phyloP scores from a whole-genome alignment of 495 filamentous ascomycete genomes.

The Amniculicola lignicola region DNA sequence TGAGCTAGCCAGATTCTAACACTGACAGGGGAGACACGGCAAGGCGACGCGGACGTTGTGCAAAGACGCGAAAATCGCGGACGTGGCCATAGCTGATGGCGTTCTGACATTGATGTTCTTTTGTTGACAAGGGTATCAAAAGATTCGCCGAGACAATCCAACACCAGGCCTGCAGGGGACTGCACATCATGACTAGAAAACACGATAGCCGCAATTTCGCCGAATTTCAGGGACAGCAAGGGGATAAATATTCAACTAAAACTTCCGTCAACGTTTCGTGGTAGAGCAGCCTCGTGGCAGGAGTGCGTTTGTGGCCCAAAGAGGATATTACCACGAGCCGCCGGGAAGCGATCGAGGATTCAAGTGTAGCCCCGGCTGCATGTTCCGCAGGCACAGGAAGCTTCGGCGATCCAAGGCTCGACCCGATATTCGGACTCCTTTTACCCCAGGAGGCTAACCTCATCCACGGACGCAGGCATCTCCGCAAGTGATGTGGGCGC shows the following conservation, averaged over 20 bases:
- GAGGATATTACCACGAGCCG: slow-evolving; percentile 16
- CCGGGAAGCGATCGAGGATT: not conserved
- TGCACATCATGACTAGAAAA: slow-evolving; percentile 16
- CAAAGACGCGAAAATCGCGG: not conserved
- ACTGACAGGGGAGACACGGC: slow-evolving; percentile 3
- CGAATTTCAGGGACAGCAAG: too few species aligned
- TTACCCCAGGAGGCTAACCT: too few species aligned
- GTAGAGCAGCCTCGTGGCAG: too few species aligned
- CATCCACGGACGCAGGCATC: too few species aligned
- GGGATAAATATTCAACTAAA: too few species aligned
- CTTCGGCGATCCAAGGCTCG: slow-evolving; percentile 11
- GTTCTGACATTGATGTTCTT: not conserved
- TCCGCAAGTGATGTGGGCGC: too few species aligned
- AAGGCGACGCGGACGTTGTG: slow-evolving; percentile 24
- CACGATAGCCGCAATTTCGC: slow-evolving; percentile 4
- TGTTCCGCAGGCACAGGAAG: slow-evolving; percentile 1
- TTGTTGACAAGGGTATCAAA: not conserved
- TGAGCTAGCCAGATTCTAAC: not conserved
- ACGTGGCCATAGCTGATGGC: not conserved
- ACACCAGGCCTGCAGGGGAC: slow-evolving; percentile 6
- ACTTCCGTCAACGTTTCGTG: too few species aligned
- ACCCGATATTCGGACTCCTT: not conserved
- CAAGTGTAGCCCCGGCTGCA: not conserved
- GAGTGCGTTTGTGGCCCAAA: not conserved
- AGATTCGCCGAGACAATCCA: slow-evolving; percentile 2